A percentile compares a stretch with the other conserved stretches of the same genome.
Conservation (phyloP, 768 basidiomycete species). For the Mycena venus region DNA sequence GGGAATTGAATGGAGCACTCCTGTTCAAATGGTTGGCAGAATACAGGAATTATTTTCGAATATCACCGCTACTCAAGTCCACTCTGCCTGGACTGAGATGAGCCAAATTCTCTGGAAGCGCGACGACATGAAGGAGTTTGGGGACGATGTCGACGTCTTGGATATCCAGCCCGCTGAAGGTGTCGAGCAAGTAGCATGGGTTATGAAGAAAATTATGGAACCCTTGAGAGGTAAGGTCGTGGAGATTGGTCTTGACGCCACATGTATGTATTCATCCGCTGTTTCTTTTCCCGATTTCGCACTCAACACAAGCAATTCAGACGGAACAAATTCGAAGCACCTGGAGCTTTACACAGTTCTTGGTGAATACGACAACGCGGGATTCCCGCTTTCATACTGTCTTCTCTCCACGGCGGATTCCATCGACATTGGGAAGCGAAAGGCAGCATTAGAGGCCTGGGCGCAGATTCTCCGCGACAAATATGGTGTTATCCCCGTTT, state of each 20-base stretch:
- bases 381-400: slow-evolving; percentile 41
- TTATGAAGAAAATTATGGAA: slow-evolving; percentile 32
- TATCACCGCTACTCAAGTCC: slow-evolving; percentile 27
- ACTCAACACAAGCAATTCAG: no score
- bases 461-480: slow-evolving; percentile 20
- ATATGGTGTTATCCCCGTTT: slow-evolving; percentile 28
- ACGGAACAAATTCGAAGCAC: slow-evolving; percentile 39
- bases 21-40: slow-evolving; percentile 35
- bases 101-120: slow-evolving; percentile 36
- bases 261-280: slow-evolving; percentile 6
- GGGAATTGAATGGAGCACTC: neutral
- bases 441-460: slow-evolving; percentile 20
- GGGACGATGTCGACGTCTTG: slow-evolving; percentile 30
- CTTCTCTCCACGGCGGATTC: slow-evolving; percentile 37
- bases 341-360: slow-evolving; percentile 42
- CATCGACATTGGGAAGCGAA: slow-evolving; percentile 35
- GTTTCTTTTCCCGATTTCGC: no score
- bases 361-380: slow-evolving; percentile 39
- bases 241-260: slow-evolving; percentile 41
- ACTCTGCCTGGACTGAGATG: slow-evolving; percentile 29
- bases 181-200: slow-evolving; percentile 7
- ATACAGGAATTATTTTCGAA: slow-evolving; percentile 43
- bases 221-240: slow-evolving; percentile 33
- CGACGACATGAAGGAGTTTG: slow-evolving; percentile 17
- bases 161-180: slow-evolving; percentile 4